Conservation (phyloP, 192 early-diverging fungal species). For the Coemansia sp. region DNA sequence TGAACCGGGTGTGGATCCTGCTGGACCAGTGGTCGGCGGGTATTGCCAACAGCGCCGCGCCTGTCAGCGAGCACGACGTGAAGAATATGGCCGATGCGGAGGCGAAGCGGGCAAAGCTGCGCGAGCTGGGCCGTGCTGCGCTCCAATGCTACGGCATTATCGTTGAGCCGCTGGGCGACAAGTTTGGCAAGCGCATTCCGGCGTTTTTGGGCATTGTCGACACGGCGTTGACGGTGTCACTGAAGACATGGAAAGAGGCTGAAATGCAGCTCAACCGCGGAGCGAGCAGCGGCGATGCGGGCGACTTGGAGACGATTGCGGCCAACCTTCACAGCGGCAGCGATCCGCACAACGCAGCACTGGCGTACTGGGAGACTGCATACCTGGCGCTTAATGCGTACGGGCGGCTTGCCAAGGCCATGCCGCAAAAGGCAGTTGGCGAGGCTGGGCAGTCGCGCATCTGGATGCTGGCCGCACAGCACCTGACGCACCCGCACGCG, state of each 20-base stretch:
- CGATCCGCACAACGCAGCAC: slow-evolving; percentile 54
- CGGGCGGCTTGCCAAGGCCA: slow-evolving; percentile 61
- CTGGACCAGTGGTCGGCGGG: slow-evolving; percentile 76
- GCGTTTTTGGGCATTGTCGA: slow-evolving; percentile 55
- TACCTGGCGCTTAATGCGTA: slow-evolving; percentile 82
- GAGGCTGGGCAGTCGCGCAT: slow-evolving; percentile 52
- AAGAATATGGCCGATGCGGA: slow-evolving; percentile 3
- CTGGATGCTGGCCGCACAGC: slow-evolving; percentile 65
- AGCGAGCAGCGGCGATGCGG: slow-evolving; percentile 2
- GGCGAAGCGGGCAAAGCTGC: slow-evolving; percentile 30
- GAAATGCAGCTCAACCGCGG: slow-evolving; percentile 36
- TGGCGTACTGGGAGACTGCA: slow-evolving; percentile 75
- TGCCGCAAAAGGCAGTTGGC: slow-evolving; percentile 55
- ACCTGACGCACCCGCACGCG: slow-evolving; percentile 82
- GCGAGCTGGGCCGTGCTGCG: slow-evolving; percentile 72
- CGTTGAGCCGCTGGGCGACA: slow-evolving; percentile 72
- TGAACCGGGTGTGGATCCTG: slow-evolving; percentile 65
- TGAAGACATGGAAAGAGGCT: slow-evolving; percentile 47
- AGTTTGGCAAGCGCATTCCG: slow-evolving; percentile 55
- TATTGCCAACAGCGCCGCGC: slow-evolving; percentile 7
- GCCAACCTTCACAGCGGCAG: slow-evolving; percentile 35
- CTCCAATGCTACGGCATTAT: slow-evolving; percentile 83
- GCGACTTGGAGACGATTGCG: slow-evolving; percentile 54
- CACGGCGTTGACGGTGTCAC: slow-evolving; percentile 51
- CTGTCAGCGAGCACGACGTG: not conserved